Base-by-base conservation (phyloP, 345 rosid species). In the Syzygium grande region DNA sequence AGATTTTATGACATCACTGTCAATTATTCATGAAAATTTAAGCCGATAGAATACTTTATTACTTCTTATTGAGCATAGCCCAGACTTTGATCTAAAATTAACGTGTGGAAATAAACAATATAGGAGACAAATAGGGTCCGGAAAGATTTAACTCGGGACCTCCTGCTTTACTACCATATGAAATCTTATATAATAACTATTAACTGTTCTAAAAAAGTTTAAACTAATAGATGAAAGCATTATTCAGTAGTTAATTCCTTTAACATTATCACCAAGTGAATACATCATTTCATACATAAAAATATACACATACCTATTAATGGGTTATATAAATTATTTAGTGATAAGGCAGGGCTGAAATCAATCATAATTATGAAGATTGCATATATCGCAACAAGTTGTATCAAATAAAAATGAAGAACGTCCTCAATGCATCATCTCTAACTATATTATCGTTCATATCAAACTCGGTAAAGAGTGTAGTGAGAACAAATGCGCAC, bases 371-470 rank as follows among this genome's bases (percentile, higher is more conserved):
- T 43, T 43, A 43, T 43, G 46, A 43, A 38, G 14, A 73, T 38
- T 73, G 15, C 49, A 38, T 29, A n/a, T n/a, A 13, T 13, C 0
- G 0, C 1, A 27, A 0, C 1, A 1, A n/a, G 9, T 61, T 61
- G 8, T n/a, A n/a, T n/a, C 34, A 9, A 17, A 61, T 61, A 27
- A 59, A 27, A 59, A 11, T 2, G 4, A 14, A 27, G 7, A 59
- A 59, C 3, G 25, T 55, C 27, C 27, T 22, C 7, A 5, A 61
- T 13, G 3, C 34, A 61, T 14, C 34, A 1, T 27, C 9, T 12
- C 7, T 27, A 11, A 0, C 73, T 27, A 61, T 8, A 61, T 7
- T 61, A 13, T 6, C 7, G 73, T 41, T 17, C 49, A 38, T 17
- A 14, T 9, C 13, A 1, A 30, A 68, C 23, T 17, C 3, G 2